A percentile compares a stretch with the other conserved stretches of the same genome.
Conservation (phyloP, 495 filamentous ascomycete genomes). For the Bathelium albidoporum region DNA sequence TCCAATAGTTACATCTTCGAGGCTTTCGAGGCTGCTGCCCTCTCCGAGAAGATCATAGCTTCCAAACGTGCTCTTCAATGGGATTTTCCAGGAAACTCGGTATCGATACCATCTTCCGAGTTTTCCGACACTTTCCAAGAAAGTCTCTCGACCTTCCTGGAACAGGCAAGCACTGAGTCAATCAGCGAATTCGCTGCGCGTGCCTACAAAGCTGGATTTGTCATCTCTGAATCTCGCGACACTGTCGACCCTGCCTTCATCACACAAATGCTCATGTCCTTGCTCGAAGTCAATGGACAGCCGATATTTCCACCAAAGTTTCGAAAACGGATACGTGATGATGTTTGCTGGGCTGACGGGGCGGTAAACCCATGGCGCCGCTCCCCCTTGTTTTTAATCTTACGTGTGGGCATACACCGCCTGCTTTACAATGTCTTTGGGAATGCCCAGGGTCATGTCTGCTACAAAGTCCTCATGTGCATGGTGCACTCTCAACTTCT, state of each 20-base stretch:
- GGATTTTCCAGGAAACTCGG: slow-evolving; percentile 39
- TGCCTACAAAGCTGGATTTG: slow-evolving; percentile 39
- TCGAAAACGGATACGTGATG: slow-evolving; percentile 50
- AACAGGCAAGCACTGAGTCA: slow-evolving; percentile 46
- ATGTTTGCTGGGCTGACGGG: slow-evolving; percentile 33
- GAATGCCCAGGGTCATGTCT: slow-evolving; percentile 34
- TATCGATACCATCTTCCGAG: slow-evolving; percentile 25
- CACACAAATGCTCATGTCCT: slow-evolving; percentile 44
- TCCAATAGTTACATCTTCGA: slow-evolving; percentile 37
- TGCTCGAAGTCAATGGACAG: slow-evolving; percentile 45
- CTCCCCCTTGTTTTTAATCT: slow-evolving; percentile 46
- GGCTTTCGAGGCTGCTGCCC: slow-evolving; percentile 46
- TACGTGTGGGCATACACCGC: slow-evolving; percentile 45
- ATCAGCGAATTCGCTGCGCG: slow-evolving; percentile 42
- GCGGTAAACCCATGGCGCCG: slow-evolving; percentile 47
- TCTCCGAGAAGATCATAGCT: slow-evolving; percentile 37
- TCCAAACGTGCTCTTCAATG: slow-evolving; percentile 35
- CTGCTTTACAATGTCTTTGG: slow-evolving; percentile 38
- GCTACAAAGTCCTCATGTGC: slow-evolving; percentile 50
- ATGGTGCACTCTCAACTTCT: slow-evolving; percentile 37
- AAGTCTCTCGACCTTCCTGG: slow-evolving; percentile 43
- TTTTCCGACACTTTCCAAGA: slow-evolving; percentile 41
- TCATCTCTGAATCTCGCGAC: slow-evolving; percentile 43
- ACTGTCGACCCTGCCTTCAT: slow-evolving; percentile 45
- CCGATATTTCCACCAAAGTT: slow-evolving; percentile 26